Percentiles rank a stretch among this genome's conserved stretches.
Evolutionary conservation across 2,329 filamentous ascomycete genomes (phyloP).

Genomic region (Elsinoe fawcettii): DNA sequence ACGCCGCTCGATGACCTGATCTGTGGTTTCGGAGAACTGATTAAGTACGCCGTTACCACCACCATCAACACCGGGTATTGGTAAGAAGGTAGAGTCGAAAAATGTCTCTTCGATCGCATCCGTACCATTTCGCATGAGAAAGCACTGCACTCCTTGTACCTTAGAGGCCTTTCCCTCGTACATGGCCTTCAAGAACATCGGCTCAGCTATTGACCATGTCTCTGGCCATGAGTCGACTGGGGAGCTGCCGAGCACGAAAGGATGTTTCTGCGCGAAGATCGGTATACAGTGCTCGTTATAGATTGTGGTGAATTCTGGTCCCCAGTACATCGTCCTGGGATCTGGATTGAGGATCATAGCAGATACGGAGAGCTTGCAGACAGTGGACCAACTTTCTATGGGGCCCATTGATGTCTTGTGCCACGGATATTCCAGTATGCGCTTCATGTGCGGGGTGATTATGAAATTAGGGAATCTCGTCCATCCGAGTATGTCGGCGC

Average conservation of each 20-base stretch:
- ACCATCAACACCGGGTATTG: slow-evolving; percentile 20
- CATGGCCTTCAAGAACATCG: slow-evolving; percentile 22
- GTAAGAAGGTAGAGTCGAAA: slow-evolving; percentile 17
- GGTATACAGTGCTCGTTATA: slow-evolving; percentile 27
- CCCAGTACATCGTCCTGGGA: slow-evolving; percentile 21
- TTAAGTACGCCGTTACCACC: slow-evolving; percentile 20
- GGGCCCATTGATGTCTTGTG: slow-evolving; percentile 6
- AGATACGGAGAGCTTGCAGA: slow-evolving; percentile 9
- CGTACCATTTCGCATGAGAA: slow-evolving; percentile 17
- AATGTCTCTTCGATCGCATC: slow-evolving; percentile 16
- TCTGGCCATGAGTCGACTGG: slow-evolving; percentile 21
- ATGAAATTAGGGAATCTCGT: not conserved
- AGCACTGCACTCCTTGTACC: slow-evolving; percentile 16
- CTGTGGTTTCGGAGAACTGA: slow-evolving; percentile 25
- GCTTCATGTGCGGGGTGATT: slow-evolving; percentile 7
- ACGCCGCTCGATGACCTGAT: slow-evolving; percentile 21
- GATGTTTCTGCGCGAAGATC: slow-evolving; percentile 24
- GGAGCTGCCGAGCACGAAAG: slow-evolving; percentile 20
- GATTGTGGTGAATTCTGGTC: slow-evolving; percentile 27
- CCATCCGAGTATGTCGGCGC: slow-evolving; percentile 6
- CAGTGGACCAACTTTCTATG: slow-evolving; percentile 3
- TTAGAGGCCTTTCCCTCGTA: slow-evolving; percentile 16
- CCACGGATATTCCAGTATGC: slow-evolving; percentile 1
- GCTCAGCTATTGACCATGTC: slow-evolving; percentile 20
- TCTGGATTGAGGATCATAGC: slow-evolving; percentile 11